phyloP scores from a whole-genome alignment of 768 basidiomycete species.

The Phallus indusiatus region DNA sequence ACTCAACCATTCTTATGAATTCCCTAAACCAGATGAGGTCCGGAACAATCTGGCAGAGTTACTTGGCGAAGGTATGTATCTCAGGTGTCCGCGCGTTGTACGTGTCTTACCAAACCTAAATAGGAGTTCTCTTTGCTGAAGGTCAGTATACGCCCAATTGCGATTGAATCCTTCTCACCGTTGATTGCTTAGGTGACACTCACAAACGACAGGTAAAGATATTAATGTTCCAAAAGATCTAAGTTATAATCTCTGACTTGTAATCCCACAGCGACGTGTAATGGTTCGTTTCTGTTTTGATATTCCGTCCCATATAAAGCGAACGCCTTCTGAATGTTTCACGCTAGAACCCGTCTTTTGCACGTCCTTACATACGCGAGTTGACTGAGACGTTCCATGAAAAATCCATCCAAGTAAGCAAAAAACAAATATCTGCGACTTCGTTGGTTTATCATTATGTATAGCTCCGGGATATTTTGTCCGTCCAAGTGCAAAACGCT shows the following conservation, averaged over 20 bases:
- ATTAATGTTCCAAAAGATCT: not conserved
- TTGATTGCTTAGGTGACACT: conserved; percentile 16
- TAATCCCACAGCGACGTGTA: conserved; percentile 16
- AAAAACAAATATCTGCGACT: not conserved
- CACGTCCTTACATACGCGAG: not conserved
- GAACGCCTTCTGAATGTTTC: too few species aligned
- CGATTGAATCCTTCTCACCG: not conserved
- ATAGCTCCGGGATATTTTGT: conserved; percentile 43
- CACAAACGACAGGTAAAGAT: conserved; percentile 31
- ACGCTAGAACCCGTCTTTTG: not conserved
- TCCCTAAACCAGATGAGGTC: conserved; percentile 41
- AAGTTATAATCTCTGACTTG: not conserved
- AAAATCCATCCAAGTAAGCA: conserved; percentile 15
- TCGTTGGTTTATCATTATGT: conserved; percentile 1
- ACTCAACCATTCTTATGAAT: conserved; percentile 43
- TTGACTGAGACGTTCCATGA: conserved; percentile 3
- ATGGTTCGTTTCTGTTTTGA: conserved; percentile 17
- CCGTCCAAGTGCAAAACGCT: conserved; percentile 20
- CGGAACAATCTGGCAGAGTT: conserved; percentile 31
- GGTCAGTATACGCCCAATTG: conserved; percentile 11
- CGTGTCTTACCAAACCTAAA: not conserved
- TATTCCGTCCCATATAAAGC: too few species aligned
- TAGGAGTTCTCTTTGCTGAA: conserved; percentile 42
- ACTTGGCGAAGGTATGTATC: conserved; percentile 22
- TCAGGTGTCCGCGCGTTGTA: too few species aligned